These are phyloP conservation scores for Kodamaea jinghongensis DNA, from an alignment of 805 yeast species.

Conservation along the genomic window DNA sequence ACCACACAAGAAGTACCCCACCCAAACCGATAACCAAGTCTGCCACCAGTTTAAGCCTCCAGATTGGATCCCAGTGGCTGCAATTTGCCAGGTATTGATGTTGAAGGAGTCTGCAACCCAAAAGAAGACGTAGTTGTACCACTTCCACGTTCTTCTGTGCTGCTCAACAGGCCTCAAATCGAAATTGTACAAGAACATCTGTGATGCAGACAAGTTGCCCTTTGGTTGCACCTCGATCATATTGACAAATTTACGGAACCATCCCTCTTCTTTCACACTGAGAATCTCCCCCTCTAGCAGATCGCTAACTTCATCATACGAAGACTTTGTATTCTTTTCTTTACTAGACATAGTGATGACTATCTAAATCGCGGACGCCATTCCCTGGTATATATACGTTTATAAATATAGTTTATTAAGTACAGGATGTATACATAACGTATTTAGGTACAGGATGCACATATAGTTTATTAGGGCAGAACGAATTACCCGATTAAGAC, in stretches of 20 bases:
- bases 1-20: constrained; percentile 74
- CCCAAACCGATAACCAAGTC: constrained; percentile 85
- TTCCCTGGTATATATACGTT: too few relatives aligned
- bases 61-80: constrained; percentile 72
- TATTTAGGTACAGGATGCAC: too few relatives aligned
- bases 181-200: constrained; percentile 66
- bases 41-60: constrained; percentile 90
- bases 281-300: constrained; percentile 7
- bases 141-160: constrained; percentile 75
- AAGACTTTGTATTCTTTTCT: neutral
- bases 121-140: constrained; percentile 75
- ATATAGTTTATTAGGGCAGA: too few relatives aligned
- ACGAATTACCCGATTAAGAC: too few relatives aligned
- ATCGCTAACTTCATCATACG: constrained; percentile 1
- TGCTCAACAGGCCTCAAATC: constrained; percentile 80
- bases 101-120: constrained; percentile 93
- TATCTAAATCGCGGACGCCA: too few relatives aligned
- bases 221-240: constrained; percentile 31
- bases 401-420: too few relatives aligned
- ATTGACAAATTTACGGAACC: constrained; percentile 26
- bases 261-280: constrained; percentile 24
- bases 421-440: too few relatives aligned
- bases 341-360: too few relatives aligned
- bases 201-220: constrained; percentile 49
- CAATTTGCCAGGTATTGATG: constrained; percentile 88